A percentile compares a stretch with the other conserved stretches of the same genome.
phyloP scores from a whole-genome alignment of 768 basidiomycete species.

The Podaxis sp. region DNA sequence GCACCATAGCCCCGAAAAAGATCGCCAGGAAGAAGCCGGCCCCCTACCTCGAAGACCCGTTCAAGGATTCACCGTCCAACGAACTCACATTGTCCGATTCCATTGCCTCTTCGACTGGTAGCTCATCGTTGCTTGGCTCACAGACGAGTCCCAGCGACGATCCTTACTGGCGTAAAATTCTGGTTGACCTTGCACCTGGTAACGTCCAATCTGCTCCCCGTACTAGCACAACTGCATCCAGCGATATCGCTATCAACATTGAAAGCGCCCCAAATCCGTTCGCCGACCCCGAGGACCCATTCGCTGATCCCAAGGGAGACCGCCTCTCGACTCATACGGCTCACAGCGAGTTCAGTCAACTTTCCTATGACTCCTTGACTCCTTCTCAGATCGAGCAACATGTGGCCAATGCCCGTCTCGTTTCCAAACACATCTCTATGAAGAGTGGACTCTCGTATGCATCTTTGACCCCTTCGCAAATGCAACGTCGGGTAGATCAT shows the following conservation, averaged over 20 bases:
- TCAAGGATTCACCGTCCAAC: not conserved
- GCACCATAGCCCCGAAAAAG: not conserved
- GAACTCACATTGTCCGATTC: not conserved
- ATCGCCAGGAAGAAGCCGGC: slow-evolving; percentile 9
- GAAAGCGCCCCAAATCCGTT: not conserved
- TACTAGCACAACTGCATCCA: not conserved
- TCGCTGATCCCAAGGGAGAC: not conserved
- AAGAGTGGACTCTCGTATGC: slow-evolving; percentile 7
- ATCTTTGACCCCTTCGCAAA: slow-evolving; percentile 4
- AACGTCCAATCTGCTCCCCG: not conserved
- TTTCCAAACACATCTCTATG: not conserved
- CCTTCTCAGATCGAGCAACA: slow-evolving; percentile 1
- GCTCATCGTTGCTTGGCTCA: not conserved
- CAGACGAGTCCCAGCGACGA: not conserved
- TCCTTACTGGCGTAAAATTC: not conserved
- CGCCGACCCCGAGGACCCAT: slow-evolving; percentile 10
- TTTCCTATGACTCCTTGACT: slow-evolving; percentile 8
- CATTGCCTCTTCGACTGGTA: not conserved
- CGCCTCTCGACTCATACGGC: not conserved
- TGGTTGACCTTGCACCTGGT: not conserved
- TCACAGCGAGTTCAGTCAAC: not conserved
- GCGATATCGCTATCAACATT: not conserved
- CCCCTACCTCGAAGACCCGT: slow-evolving; percentile 3
- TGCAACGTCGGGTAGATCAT: slow-evolving; percentile 4
- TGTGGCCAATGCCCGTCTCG: not conserved